Base-by-base conservation (phyloP, 169 alveolate species). In the Plasmodium adleri region DNA sequence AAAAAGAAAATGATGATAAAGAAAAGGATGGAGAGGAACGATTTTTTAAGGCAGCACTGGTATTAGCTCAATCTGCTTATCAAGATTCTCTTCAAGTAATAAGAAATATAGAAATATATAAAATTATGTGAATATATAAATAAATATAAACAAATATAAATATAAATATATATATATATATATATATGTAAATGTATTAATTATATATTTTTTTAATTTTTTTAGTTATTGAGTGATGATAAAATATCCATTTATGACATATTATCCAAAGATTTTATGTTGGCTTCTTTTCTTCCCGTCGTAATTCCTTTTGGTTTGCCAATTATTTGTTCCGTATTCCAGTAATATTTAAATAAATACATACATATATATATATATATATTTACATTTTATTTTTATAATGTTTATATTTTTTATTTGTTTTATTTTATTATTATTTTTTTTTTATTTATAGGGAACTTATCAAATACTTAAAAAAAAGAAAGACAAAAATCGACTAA, bases 11-110 rank as follows among this genome's bases (percentile, higher is more conserved):
- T 62, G 7, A 62, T 62, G 17, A 62, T 62, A 62, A 24, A 5
- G 49, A 47, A 68, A 87, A 43, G 17, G 59, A 8, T 17, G 76
- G 45, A 15, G 49, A 47, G 73, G 92, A 43, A 49, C n/a, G 50
- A 52, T 71, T 71, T 54, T 86, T 71, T 64, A 86, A 73, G 63
- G 60, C 56, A 10, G 92, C 87, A 12, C 2, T 86, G n/a, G 54
- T 43, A 6, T 26, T 86, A 43, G 92, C 87, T 2, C 92, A 72
- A 49, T 24, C 78, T 17, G 92, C 92, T n/a, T 86, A 86, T 49
- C 87, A 86, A 59, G 92, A 86, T 52, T 86, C 92, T 10, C 62
- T 86, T n/a, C 92, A 86, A 26, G 92, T 86, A 52, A 22, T 47
- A n/a, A 49, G 9, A 22, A 60, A 5, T n/a, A n/a, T 66, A 12